Conservation (phyloP, 2,329 filamentous ascomycete species). For the Exophiala calicioides region DNA sequence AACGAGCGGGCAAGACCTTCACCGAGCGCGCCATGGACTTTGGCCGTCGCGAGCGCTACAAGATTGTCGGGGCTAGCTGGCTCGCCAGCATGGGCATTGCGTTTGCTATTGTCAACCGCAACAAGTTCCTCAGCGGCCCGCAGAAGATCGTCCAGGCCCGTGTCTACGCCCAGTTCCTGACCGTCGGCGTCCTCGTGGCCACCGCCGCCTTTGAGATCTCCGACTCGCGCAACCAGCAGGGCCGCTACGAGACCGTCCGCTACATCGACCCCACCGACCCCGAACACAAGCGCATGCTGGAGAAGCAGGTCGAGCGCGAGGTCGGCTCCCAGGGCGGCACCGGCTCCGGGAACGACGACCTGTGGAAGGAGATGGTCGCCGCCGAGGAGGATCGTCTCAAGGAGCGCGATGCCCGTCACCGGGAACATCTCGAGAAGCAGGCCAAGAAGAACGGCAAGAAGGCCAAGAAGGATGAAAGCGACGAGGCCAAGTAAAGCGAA, state of each 20-base stretch:
- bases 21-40: slow-evolving; percentile 68
- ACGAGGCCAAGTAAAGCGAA: slow-evolving; percentile 12
- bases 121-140: slow-evolving; percentile 69
- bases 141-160: slow-evolving; percentile 94
- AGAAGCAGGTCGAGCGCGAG: slow-evolving; percentile 66
- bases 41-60: slow-evolving; percentile 79
- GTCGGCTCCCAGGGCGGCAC: slow-evolving; percentile 11
- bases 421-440: slow-evolving; percentile 31
- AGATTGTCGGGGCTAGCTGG: slow-evolving; percentile 81
- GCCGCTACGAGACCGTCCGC: slow-evolving; percentile 67
- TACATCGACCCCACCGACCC: slow-evolving; percentile 79
- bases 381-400: slow-evolving; percentile 50
- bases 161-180: slow-evolving; percentile 90
- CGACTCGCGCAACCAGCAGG: slow-evolving; percentile 75
- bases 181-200: slow-evolving; percentile 78
- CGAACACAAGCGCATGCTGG: slow-evolving; percentile 76
- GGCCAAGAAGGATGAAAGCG: slow-evolving; percentile 23
- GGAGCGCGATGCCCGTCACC: slow-evolving; percentile 40
- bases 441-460: slow-evolving; percentile 28
- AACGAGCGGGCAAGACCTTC: slow-evolving; percentile 57
- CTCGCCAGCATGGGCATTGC: slow-evolving; percentile 75
- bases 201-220: slow-evolving; percentile 78
- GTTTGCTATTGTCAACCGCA: slow-evolving; percentile 73
- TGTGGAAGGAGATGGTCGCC: slow-evolving; percentile 70
- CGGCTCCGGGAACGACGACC: slow-evolving; percentile 52